Percentiles rank a stretch among this genome's conserved stretches.
These are phyloP conservation scores for Russula vinacea DNA, from an alignment of 768 basidiomycete genomes.

Conservation along the genomic window DNA sequence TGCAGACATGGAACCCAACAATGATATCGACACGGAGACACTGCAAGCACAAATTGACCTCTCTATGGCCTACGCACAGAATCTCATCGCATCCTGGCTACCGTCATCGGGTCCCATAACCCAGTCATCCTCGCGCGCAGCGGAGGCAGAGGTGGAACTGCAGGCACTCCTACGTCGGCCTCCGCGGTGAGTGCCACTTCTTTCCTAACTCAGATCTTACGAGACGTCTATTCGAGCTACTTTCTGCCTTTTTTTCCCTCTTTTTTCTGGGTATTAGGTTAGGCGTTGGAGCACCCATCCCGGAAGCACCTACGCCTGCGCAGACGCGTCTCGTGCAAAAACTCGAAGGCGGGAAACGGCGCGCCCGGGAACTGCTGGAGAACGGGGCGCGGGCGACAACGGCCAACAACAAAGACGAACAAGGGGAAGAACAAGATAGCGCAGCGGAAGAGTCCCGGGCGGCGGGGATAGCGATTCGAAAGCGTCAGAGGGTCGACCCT, in stretches of 20 bases:
- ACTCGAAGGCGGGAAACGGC: conserved; percentile 50
- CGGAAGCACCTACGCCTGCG: conserved; percentile 41
- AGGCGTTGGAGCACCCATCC: conserved; percentile 68
- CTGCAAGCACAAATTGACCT: conserved; percentile 82
- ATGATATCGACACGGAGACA: conserved; percentile 60
- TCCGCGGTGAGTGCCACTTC: conserved; percentile 51
- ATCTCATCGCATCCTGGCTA: conserved; percentile 75
- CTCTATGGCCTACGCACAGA: conserved; percentile 72
- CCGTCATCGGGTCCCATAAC: conserved; percentile 34
- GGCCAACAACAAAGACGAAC: conserved; percentile 24
- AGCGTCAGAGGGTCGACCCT: conserved; percentile 57
- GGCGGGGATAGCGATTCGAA: conserved; percentile 46
- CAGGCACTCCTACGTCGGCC: conserved; percentile 67
- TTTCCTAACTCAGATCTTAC: not conserved
- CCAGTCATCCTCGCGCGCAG: conserved; percentile 26
- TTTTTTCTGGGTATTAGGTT: conserved; percentile 43
- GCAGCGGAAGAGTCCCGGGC: conserved; percentile 49
- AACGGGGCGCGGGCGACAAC: conserved; percentile 29
- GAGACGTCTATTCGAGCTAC: not conserved
- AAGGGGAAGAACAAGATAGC: conserved; percentile 46
- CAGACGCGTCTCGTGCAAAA: conserved; percentile 54
- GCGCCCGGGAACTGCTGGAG: conserved; percentile 44
- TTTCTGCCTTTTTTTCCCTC: not conserved
- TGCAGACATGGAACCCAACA: conserved; percentile 41
- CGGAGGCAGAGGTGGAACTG: conserved; percentile 46